phyloP scores from a whole-genome alignment of 495 filamentous ascomycete genomes.

The Talaromyces proteolyticus region DNA sequence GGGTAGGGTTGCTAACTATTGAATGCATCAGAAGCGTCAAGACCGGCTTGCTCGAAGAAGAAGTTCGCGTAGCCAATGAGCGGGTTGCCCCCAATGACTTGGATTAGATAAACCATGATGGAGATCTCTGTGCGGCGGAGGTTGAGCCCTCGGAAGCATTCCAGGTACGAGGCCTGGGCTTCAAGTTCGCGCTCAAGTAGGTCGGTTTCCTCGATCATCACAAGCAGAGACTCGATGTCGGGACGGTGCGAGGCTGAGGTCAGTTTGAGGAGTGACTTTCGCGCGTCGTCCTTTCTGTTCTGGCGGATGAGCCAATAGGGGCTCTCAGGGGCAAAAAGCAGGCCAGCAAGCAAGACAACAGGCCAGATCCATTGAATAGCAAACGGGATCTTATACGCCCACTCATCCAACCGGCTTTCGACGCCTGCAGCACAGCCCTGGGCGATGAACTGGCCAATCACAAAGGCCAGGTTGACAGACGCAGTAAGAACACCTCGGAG shows the following conservation, averaged over 20 bases:
- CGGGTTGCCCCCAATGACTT: conserved; percentile 30
- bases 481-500: conserved; percentile 36
- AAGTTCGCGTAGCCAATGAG: conserved; percentile 29
- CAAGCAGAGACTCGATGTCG: no score
- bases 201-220: no score
- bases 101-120: conserved; percentile 18
- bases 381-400: conserved; percentile 51
- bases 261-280: no score
- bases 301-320: conserved; percentile 39
- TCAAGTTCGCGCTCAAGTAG: no score
- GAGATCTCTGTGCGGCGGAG: conserved; percentile 2
- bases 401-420: conserved; percentile 22
- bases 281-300: conserved; percentile 32
- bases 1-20: no score
- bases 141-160: conserved; percentile 7
- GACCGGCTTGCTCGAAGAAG: conserved; percentile 55
- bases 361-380: conserved; percentile 51
- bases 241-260: no score
- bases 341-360: conserved; percentile 28
- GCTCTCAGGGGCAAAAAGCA: conserved; percentile 36
- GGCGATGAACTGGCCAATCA: conserved; percentile 46
- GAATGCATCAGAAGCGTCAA: conserved; percentile 50
- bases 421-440: conserved; percentile 39
- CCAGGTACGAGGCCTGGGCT: conserved; percentile 2
- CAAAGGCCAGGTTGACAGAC: conserved; percentile 40